A percentile compares a stretch with the other conserved stretches of the same genome.
phyloP scores from a whole-genome alignment of 805 yeast species.

The Candida chilensis region DNA sequence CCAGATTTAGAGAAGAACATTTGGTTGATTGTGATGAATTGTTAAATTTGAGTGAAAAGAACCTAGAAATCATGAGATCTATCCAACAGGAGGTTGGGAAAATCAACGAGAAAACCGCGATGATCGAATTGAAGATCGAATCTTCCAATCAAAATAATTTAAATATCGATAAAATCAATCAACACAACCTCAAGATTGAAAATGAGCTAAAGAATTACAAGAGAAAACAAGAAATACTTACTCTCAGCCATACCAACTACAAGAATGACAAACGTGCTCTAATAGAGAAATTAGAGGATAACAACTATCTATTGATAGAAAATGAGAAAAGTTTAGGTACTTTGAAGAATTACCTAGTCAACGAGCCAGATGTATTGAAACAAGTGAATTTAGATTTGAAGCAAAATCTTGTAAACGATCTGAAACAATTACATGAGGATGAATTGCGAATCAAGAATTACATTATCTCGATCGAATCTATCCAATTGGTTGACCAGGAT shows the following conservation, averaged over 20 bases:
- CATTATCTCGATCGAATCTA: conserved; percentile 46
- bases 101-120: conserved; percentile 21
- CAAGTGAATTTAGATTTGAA: conserved; percentile 45
- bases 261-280: conserved; percentile 52
- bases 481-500: conserved; percentile 31
- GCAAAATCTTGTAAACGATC: conserved; percentile 29
- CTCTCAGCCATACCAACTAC: conserved; percentile 54
- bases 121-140: conserved; percentile 22
- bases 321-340: conserved; percentile 50
- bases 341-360: conserved; percentile 48
- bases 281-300: conserved; percentile 51
- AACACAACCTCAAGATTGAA: conserved; percentile 49
- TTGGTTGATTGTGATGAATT: conserved; percentile 60
- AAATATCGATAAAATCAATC: conserved; percentile 7
- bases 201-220: conserved; percentile 52
- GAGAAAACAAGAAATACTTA: conserved; percentile 50
- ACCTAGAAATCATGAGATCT: conserved; percentile 29
- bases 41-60: conserved; percentile 41
- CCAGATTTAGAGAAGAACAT: conserved; percentile 74
- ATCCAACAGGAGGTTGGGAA: conserved; percentile 29
- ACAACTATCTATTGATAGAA: conserved; percentile 47
- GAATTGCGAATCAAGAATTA: conserved; percentile 43
- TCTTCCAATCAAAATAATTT: too few relatives aligned
- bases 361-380: conserved; percentile 47
- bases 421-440: conserved; percentile 22